phyloP scores from a whole-genome alignment of 495 filamentous ascomycete genomes.

The Penicillium samsonianum region DNA sequence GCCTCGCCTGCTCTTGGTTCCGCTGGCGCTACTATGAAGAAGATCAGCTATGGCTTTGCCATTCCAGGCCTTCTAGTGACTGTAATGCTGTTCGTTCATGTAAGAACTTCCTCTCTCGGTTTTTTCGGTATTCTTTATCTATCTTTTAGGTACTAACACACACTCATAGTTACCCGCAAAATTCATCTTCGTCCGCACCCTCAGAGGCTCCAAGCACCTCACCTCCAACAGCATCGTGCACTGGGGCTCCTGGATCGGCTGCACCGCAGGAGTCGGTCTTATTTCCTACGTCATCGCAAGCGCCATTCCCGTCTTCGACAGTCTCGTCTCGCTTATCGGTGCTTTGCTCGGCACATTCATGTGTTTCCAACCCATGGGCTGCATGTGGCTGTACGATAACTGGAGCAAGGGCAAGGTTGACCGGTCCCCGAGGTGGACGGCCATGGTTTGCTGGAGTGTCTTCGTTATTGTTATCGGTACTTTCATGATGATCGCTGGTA shows the following conservation, averaged over 20 bases:
- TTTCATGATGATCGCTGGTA: conserved; percentile 56
- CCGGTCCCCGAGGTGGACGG: conserved; percentile 25
- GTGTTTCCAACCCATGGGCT: conserved; percentile 48
- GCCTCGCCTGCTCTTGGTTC: conserved; percentile 69
- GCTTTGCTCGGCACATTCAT: conserved; percentile 55
- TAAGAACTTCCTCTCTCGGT: conserved; percentile 9
- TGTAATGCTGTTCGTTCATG: conserved; percentile 33
- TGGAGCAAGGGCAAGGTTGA: conserved; percentile 45
- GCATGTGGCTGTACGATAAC: conserved; percentile 51
- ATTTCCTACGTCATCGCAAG: conserved; percentile 69
- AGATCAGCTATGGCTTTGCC: conserved; percentile 73
- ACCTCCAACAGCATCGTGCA: conserved; percentile 58
- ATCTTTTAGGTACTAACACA: conserved; percentile 36
- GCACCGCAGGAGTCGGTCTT: conserved; percentile 56
- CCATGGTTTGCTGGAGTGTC: conserved; percentile 32
- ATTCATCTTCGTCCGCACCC: conserved; percentile 63
- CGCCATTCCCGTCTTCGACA: conserved; percentile 68
- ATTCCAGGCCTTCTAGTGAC: conserved; percentile 55
- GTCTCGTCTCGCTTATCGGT: conserved; percentile 60
- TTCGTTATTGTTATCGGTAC: conserved; percentile 41
- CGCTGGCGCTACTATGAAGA: conserved; percentile 60
- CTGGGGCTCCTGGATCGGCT: conserved; percentile 59
- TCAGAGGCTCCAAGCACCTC: conserved; percentile 53
- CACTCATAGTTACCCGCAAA: conserved; percentile 40
- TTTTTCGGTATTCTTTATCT: background rate